phyloP scores from a whole-genome alignment of 768 basidiomycete species.

The Artomyces pyxidatus region DNA sequence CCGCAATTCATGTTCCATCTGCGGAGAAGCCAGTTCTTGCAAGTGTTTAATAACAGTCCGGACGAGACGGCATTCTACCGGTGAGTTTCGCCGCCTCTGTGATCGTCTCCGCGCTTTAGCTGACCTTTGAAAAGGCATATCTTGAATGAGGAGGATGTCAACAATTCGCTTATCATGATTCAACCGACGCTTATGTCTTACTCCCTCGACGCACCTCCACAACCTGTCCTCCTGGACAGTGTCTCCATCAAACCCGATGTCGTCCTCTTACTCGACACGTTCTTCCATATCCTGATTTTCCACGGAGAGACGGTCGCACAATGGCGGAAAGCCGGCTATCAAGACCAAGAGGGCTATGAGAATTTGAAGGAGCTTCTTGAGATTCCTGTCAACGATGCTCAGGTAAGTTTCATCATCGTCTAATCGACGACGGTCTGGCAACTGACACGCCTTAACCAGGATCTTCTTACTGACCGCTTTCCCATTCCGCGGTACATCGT shows the following conservation, averaged over 20 bases:
- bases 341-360: constrained; percentile 98
- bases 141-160: constrained; percentile 94
- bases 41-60: constrained; percentile 99
- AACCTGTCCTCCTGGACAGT: constrained; percentile 93
- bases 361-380: constrained; percentile 95
- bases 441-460: constrained; percentile 36
- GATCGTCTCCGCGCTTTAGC: not conserved
- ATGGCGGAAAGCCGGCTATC: constrained; percentile 97
- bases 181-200: constrained; percentile 99
- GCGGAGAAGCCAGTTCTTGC: constrained; percentile 93
- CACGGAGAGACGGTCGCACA: constrained; percentile 95
- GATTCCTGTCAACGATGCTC: constrained; percentile 80
- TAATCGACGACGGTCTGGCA: not conserved
- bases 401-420: constrained; percentile 33
- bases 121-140: constrained; percentile 68
- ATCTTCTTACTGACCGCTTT: constrained; percentile 90
- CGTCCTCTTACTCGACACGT: constrained; percentile 93
- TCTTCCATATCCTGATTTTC: constrained; percentile 99
- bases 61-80: constrained; percentile 99
- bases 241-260: constrained; percentile 97
- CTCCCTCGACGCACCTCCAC: constrained; percentile 83
- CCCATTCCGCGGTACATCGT: constrained; percentile 98
- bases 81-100: constrained; percentile 31
- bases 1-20: constrained; percentile 99
- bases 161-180: constrained; percentile 99